A percentile compares a stretch with the other conserved stretches of the same genome.
phyloP scores from a whole-genome alignment of 176 grass and related monocot species.

The Oryza coarctata region DNA sequence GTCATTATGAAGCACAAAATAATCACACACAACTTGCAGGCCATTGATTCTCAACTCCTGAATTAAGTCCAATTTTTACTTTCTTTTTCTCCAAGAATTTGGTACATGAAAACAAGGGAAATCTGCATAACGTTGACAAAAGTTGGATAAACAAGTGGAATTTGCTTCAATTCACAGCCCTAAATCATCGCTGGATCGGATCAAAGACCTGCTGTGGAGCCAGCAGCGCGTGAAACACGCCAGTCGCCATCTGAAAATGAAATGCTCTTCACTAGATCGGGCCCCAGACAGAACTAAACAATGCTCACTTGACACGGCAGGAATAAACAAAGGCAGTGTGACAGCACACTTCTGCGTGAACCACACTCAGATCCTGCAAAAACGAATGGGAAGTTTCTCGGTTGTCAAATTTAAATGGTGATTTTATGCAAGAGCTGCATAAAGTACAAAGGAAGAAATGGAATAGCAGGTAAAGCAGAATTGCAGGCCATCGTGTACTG shows the following conservation, averaged over 20 bases:
- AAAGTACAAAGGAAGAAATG: not conserved
- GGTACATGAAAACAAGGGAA: constrained; percentile 19
- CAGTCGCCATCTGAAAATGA: constrained; percentile 11
- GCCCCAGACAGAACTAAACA: not conserved
- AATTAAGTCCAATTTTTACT: not conserved
- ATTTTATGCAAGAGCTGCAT: not conserved
- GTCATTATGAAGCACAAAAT: not conserved
- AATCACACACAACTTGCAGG: not conserved
- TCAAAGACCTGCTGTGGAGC: constrained; percentile 25
- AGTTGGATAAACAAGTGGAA: not conserved
- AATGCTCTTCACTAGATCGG: not conserved
- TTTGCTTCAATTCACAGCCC: constrained; percentile 28
- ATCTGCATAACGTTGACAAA: not conserved
- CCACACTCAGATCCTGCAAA: constrained; percentile 32
- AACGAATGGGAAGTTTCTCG: not conserved
- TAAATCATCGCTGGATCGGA: constrained; percentile 22
- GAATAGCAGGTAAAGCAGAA: not conserved
- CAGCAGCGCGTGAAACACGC: constrained; percentile 15
- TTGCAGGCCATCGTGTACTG: not conserved
- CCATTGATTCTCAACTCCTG: constrained; percentile 6
- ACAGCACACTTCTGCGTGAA: not conserved
- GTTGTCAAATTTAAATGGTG: not conserved
- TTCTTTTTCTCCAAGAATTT: not conserved
- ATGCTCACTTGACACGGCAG: constrained; percentile 16
- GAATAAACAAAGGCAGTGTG: constrained; percentile 21